Evolutionary conservation across 495 filamentous ascomycete species (phyloP), one percentile per base, ranked within the genome.

Genomic region (Aspergillus biplanus): DNA sequence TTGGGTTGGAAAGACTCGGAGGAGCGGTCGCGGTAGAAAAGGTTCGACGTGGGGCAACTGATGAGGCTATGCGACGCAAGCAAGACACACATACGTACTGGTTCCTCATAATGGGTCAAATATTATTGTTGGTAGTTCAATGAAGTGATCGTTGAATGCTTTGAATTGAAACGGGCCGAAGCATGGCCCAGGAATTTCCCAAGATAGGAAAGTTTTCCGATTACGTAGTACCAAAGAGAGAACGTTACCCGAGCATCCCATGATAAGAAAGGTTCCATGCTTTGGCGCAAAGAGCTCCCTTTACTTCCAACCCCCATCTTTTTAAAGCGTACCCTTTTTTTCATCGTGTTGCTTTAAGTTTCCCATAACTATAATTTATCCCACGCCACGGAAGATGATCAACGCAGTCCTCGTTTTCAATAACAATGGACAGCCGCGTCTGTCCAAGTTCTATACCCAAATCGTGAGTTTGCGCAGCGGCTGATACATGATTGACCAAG

Each of bases 391-490:
- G 69, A 74, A 69, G 7, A 99, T 99, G 95, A 98, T 99, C 78
- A 99, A 97, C 84, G 95, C 95, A 37, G 92, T 99, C 55, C 84
- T 99, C 46, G 93, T 99, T 72, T 99, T 99, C 84, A 99, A 99
- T 74, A 97, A 97, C 76, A 90, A 91, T 62, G 95, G 95, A 63
- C 93, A 98, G 72, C 94, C 95, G 15, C 90, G 95, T 35, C 85
- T 99, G 62, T 98, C 94, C 63, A 98, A 97, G 71, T 99, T 99
- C 83, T 99, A 99, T 76, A 97, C 95, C 12, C 94, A 98, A 72
- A 89, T 99, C 55, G 95, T 97, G 76, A 52, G 83, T 74, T 50
- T 49, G 49, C 8, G 7, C 27, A 58, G 56, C 39, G 7, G 21
- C 21, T 27, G 21, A 27, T 27, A 27, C 21, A 27, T 1, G 21